These are phyloP conservation scores for Aureobasidium sp. DNA, from an alignment of 2,329 filamentous ascomycete genomes.

Conservation along the genomic window DNA sequence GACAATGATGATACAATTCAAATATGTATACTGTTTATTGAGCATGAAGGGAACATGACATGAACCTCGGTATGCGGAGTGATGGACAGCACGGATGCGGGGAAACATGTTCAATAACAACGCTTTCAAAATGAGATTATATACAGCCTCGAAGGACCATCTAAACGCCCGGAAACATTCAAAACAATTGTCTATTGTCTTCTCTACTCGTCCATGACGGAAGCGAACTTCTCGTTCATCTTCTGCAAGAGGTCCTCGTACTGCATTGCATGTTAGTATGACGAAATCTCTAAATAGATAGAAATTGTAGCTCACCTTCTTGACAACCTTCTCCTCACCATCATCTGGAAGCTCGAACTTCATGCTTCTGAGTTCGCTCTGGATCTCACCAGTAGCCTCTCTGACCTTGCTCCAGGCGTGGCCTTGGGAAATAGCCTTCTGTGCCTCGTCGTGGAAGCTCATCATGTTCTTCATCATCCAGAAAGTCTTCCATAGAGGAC, in stretches of 20 bases:
- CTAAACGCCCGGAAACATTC: not conserved
- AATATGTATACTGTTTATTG: not conserved
- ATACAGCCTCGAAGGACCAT: slow-evolving; percentile 13
- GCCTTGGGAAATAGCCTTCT: slow-evolving; percentile 88
- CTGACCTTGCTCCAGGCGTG: slow-evolving; percentile 89
- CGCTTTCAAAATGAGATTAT: slow-evolving; percentile 8
- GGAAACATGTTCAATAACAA: slow-evolving; percentile 14
- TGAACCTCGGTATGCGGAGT: slow-evolving; percentile 2
- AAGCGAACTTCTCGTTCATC: slow-evolving; percentile 96
- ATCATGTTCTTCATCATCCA: slow-evolving; percentile 99
- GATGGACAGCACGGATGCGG: not conserved
- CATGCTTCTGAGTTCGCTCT: slow-evolving; percentile 77
- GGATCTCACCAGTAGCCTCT: slow-evolving; percentile 81
- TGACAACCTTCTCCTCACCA: slow-evolving; percentile 69
- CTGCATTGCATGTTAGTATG: slow-evolving; percentile 47
- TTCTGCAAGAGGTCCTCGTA: slow-evolving; percentile 87
- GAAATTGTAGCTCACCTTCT: slow-evolving; percentile 60
- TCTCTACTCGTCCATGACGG: slow-evolving; percentile 82
- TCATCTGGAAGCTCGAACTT: slow-evolving; percentile 94
- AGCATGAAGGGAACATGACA: not conserved
- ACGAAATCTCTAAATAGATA: not conserved
- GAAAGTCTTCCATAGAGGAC: slow-evolving; percentile 98
- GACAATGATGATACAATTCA: not conserved
- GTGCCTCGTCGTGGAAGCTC: slow-evolving; percentile 93
- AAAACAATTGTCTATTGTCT: slow-evolving; percentile 7